Base-by-base conservation (phyloP, 495 filamentous ascomycete genomes). In the Penicillium tannophilum region DNA sequence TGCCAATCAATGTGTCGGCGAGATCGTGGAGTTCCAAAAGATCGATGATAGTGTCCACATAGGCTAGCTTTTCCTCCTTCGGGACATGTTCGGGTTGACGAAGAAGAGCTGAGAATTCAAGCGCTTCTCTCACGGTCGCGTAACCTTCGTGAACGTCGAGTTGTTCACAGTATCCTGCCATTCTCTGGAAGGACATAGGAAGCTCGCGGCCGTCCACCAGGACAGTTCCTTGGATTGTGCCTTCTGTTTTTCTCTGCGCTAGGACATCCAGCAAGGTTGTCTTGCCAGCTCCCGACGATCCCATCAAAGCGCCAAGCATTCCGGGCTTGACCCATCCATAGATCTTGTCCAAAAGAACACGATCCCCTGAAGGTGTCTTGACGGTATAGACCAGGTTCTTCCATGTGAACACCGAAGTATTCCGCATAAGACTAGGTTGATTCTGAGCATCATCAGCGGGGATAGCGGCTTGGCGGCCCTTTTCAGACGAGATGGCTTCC, bases 291-390 rank as follows among this genome's bases (percentile, higher is more conserved):
- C 85, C 85, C 12, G 83, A 86, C 19, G 80, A 79, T n/a, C 84
- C 85, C 78, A 93, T 90, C 6, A 92, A 73, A 2, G 90, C 90
- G 10, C 86, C 84, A 63, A 93, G 76, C 66, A 85, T 81, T 47
- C 92, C 92, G 17, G 92, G 92, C 69, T 94, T 94, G 50, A 96
- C 90, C 88, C 89, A 97, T 35, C 92, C 92, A 61, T 91, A 86
- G 4, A 96, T 87, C 59, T 94, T 79, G 60, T 96, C 86, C 30
- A 97, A 76, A 4, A 92, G 74, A 12, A 73, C 62, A 33, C 72
- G 70, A 52, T 66, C 81, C 17, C 67, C 77, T 35, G 66, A 69
- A 58, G 59, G 79, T 0, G 73, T 73, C 24, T 75, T 73, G 35
- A 83, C 78, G 1, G 73, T 78, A 57, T 89, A 89, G 3, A 70